phyloP scores from a whole-genome alignment of 2,329 filamentous ascomycete genomes.

The Rhynchosporium secalis region DNA sequence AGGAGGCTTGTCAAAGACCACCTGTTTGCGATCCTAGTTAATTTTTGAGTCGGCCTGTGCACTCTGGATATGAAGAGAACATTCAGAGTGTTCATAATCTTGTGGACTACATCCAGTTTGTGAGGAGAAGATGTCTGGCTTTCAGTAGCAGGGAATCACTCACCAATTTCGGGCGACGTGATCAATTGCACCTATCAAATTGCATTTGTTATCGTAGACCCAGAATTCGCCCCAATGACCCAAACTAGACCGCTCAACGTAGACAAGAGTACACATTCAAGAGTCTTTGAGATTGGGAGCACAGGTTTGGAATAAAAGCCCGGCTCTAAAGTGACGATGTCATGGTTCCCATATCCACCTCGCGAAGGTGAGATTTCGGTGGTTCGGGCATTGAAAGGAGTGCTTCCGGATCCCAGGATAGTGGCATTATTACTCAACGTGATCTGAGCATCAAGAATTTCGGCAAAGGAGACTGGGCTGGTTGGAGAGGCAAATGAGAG shows the following conservation, averaged over 20 bases:
- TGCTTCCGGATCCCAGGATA: background rate
- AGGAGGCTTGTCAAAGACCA: too few relatives aligned
- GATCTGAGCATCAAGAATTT: too few relatives aligned
- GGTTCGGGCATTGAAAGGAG: background rate
- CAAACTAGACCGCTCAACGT: background rate
- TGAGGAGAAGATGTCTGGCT: too few relatives aligned
- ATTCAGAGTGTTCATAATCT: too few relatives aligned
- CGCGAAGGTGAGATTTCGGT: background rate
- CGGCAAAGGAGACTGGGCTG: too few relatives aligned
- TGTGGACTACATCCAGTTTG: too few relatives aligned
- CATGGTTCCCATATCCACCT: background rate
- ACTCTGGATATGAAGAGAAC: too few relatives aligned
- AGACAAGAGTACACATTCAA: background rate
- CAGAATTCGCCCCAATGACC: background rate
- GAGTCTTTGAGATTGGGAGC: background rate
- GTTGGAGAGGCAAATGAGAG: background rate
- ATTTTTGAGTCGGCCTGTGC: too few relatives aligned
- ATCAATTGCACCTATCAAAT: background rate
- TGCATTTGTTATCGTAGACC: constrained; percentile 3
- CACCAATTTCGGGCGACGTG: constrained; percentile 6
- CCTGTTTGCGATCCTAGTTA: too few relatives aligned
- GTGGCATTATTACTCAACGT: background rate
- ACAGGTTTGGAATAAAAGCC: background rate
- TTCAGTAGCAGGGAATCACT: background rate
- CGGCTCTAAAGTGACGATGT: constrained; percentile 1